phyloP scores from a whole-genome alignment of 495 filamentous ascomycete species.

The Hypoxylon subgilvum region DNA sequence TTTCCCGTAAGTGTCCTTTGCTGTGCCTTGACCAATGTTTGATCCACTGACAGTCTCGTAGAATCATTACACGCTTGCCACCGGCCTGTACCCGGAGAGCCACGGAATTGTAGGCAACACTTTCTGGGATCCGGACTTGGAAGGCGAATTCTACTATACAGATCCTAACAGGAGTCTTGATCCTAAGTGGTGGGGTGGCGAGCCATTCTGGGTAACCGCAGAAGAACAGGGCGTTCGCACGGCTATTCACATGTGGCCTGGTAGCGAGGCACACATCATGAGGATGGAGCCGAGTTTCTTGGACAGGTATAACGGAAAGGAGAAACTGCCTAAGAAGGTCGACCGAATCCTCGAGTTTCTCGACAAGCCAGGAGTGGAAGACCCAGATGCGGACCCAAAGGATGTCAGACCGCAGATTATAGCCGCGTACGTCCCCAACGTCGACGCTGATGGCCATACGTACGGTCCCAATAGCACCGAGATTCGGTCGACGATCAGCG shows the following conservation, averaged over 20 bases:
- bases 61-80: slow-evolving; percentile 95
- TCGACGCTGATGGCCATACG: slow-evolving; percentile 83
- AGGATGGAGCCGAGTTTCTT: slow-evolving; percentile 72
- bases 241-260: slow-evolving; percentile 98
- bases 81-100: slow-evolving; percentile 87
- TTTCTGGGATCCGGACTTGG: slow-evolving; percentile 81
- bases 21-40: too few relatives aligned
- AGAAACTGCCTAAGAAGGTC: slow-evolving; percentile 74
- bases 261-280: slow-evolving; percentile 81
- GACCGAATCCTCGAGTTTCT: slow-evolving; percentile 77
- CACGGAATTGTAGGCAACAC: slow-evolving; percentile 94
- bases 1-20: slow-evolving; percentile 65
- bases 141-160: slow-evolving; percentile 87
- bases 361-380: slow-evolving; percentile 75
- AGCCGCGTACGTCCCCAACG: slow-evolving; percentile 90
- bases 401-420: slow-evolving; percentile 80
- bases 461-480: slow-evolving; percentile 95
- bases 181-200: slow-evolving; percentile 89
- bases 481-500: slow-evolving; percentile 72
- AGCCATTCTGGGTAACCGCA: slow-evolving; percentile 92
- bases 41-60: slow-evolving; percentile 20
- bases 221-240: slow-evolving; percentile 75
- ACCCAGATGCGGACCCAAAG: slow-evolving; percentile 40
- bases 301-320: slow-evolving; percentile 82
- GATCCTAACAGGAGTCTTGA: slow-evolving; percentile 73